Conservation (phyloP, 2,329 filamentous ascomycete species). For the Daldinia eschscholtzii region DNA sequence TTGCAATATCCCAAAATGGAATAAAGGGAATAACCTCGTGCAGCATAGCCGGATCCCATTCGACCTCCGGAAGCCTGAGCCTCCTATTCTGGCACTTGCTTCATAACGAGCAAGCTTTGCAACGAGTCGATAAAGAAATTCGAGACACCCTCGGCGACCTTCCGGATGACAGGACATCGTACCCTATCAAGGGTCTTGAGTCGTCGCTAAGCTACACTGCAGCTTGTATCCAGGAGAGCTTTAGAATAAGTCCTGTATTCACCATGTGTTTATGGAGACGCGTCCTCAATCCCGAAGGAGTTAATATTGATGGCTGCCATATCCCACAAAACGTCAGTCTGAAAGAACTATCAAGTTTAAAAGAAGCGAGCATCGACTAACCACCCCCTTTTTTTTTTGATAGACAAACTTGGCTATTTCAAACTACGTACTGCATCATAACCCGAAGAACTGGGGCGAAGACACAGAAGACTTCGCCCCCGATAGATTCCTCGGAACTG, state of each 20-base stretch:
- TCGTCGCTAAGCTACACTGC: slow-evolving; percentile 1
- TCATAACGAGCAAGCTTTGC: background rate
- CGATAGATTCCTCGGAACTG: background rate
- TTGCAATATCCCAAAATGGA: too few species aligned
- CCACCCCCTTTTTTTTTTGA: background rate
- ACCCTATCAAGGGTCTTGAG: slow-evolving; percentile 5
- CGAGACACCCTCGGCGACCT: background rate
- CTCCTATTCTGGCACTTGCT: slow-evolving; percentile 10
- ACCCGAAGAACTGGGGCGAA: slow-evolving; percentile 4
- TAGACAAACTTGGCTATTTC: slow-evolving; percentile 3
- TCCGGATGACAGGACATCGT: background rate
- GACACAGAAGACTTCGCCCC: background rate
- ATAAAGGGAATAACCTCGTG: background rate
- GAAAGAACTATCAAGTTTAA: background rate
- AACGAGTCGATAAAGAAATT: slow-evolving; percentile 7
- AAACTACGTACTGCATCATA: slow-evolving; percentile 2
- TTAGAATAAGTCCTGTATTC: slow-evolving; percentile 9
- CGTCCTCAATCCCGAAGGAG: background rate
- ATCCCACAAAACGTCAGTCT: slow-evolving; percentile 5
- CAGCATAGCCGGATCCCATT: slow-evolving; percentile 10
- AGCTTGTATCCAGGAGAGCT: slow-evolving; percentile 6
- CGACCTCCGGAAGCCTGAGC: background rate
- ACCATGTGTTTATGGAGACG: slow-evolving; percentile 6
- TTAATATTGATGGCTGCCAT: background rate
- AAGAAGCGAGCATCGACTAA: background rate